These are phyloP conservation scores for Nannochloropsis granulata DNA, from an alignment of 108 stramenopile genomes.

Conservation along the genomic window DNA sequence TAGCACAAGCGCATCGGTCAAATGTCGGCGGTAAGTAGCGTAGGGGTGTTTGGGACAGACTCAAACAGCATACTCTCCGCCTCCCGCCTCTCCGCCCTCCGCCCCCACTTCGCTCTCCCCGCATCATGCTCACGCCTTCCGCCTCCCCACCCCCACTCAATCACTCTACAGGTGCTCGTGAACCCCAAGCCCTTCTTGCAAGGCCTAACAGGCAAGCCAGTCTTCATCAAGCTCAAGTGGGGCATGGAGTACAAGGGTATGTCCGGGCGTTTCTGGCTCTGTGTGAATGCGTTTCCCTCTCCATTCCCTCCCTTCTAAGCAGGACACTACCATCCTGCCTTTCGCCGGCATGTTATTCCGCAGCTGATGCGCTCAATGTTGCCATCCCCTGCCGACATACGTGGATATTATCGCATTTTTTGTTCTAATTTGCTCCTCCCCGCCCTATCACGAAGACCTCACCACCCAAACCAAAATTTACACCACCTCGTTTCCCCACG, in stretches of 20 bases:
- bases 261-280: background rate
- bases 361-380: background rate
- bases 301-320: background rate
- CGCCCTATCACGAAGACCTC: too few relatives aligned
- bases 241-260: conserved; percentile 63
- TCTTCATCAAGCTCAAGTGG: conserved; percentile 96
- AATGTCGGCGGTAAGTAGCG: too few relatives aligned
- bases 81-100: too few relatives aligned
- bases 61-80: too few relatives aligned
- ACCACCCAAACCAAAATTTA: too few relatives aligned
- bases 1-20: too few relatives aligned
- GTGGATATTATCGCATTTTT: too few relatives aligned
- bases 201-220: conserved; percentile 73
- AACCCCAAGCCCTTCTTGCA: conserved; percentile 97
- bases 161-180: conserved; percentile 58
- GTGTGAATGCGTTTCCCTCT: background rate
- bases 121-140: too few relatives aligned
- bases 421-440: too few relatives aligned
- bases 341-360: background rate
- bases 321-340: background rate
- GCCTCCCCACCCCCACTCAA: too few relatives aligned
- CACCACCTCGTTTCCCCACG: background rate
- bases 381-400: background rate
- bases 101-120: too few relatives aligned
- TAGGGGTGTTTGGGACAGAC: too few relatives aligned